Evolutionary conservation across 306 rosid genomes (phyloP).

Genomic region (Vigna reflexopilosa): DNA sequence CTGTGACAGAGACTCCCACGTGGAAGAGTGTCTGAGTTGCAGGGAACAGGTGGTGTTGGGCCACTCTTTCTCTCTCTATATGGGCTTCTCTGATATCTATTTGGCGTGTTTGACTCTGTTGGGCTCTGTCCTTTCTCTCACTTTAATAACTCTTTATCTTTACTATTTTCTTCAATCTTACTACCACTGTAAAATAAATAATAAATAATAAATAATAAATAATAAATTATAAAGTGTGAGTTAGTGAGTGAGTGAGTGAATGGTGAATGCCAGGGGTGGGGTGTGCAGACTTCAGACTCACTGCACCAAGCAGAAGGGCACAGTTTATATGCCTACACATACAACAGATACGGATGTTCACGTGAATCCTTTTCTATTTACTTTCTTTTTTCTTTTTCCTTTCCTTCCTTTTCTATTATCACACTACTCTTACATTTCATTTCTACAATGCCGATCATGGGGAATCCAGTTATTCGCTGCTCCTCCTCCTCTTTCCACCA

Average conservation of each 20-base stretch:
- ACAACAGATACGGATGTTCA: conserved; percentile 50
- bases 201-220: too few species aligned
- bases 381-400: background rate
- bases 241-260: background rate
- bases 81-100: conserved; percentile 34
- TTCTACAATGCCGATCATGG: too few species aligned
- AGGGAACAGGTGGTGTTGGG: conserved; percentile 73
- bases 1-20: conserved; percentile 63
- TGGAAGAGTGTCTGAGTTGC: conserved; percentile 77
- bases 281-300: conserved; percentile 42
- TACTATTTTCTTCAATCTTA: background rate
- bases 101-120: conserved; percentile 68
- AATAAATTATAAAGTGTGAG: background rate
- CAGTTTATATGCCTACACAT: conserved; percentile 42
- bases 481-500: background rate
- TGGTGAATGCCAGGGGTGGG: conserved; percentile 47
- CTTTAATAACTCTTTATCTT: background rate
- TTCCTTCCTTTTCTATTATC: too few species aligned
- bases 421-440: too few species aligned
- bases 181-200: too few species aligned
- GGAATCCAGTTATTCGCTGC: background rate
- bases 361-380: conserved; percentile 47
- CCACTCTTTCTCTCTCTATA: conserved; percentile 29
- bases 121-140: background rate
- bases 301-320: conserved; percentile 48